These are phyloP conservation scores for Protomyces lactucae-debilis DNA, from an alignment of 1,139 yeast species.

Conservation along the genomic window DNA sequence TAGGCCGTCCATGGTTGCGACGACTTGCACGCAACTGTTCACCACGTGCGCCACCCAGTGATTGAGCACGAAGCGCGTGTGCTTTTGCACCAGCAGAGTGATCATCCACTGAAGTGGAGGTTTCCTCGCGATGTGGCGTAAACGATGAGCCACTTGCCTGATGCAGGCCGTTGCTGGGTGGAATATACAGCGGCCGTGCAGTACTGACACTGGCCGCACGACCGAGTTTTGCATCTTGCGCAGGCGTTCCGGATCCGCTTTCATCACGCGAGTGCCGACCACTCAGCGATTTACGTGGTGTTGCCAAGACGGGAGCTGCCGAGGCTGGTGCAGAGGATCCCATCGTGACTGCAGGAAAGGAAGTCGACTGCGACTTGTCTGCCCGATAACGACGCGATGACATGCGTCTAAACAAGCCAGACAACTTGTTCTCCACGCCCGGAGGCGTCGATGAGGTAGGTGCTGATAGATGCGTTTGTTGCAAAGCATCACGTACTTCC, in stretches of 20 bases:
- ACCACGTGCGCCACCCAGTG: slow-evolving; percentile 18
- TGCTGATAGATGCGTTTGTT: slow-evolving; percentile 5
- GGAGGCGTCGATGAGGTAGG: slow-evolving; percentile 2
- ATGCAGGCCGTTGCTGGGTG: not conserved
- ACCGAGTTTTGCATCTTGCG: slow-evolving; percentile 3
- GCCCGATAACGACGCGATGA: slow-evolving; percentile 12
- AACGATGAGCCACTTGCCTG: not conserved
- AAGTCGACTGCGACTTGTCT: not conserved
- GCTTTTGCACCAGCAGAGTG: not conserved
- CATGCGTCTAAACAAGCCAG: slow-evolving; percentile 24
- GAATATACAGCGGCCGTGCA: not conserved
- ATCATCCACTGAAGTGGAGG: not conserved
- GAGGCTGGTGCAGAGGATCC: not conserved
- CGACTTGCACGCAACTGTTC: slow-evolving; percentile 16
- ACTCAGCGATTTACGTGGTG: not conserved
- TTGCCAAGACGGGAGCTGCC: not conserved
- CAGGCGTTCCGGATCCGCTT: not conserved
- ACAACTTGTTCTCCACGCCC: slow-evolving; percentile 7
- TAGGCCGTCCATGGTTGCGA: not conserved
- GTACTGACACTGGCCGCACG: slow-evolving; percentile 13
- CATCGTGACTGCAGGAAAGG: not conserved
- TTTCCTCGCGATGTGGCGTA: not conserved
- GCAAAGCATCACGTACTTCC: slow-evolving; percentile 17
- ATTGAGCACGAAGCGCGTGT: slow-evolving; percentile 19
- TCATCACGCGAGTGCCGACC: not conserved